Base-by-base conservation (phyloP, 2,329 filamentous ascomycete genomes). In the Fusarium sp. region DNA sequence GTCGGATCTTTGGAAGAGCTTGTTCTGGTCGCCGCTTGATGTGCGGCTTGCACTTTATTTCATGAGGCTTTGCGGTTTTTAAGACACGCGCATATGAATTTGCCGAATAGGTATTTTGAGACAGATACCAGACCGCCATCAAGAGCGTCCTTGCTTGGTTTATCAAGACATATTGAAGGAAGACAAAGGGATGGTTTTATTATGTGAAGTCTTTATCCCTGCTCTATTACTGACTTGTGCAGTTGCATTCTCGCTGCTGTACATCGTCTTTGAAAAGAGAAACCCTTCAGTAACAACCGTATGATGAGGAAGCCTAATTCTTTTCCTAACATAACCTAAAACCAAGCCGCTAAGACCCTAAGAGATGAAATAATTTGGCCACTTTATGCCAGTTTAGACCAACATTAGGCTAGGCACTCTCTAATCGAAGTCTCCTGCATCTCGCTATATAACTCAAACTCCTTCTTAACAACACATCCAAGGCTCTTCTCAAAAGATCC, bases 361-460 rank as follows among this genome's bases (percentile, higher is more conserved):
- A n/a, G 10, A n/a, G 34, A 37, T n/a, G 10, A 37, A 37, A n/a
- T 12, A 37, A 1, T 37, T 0, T n/a, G 6, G 4, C 10, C 34
- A n/a, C 34, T 12, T 37, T 37, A 34, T 18, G 16, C 5, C 1
- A 34, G 0, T 34, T 34, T n/a, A 37, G 18, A 37, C 18, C 18
- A 37, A n/a, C 18, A 12, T 37, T n/a, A 37, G 27, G 11, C 18
- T 13, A 58, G 3, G 3, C 61, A 65, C 18, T 22, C 45, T 25
- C 34, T 49, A 16, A 60, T 47, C 8, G 62, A 65, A 41, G 24
- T 14, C 29, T 52, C 25, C 12, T 65, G 61, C 32, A 65, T 65
- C 12, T 32, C 62, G 7, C 18, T 12, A 22, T 65, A 65, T n/a
- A 65, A 9, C 9, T 65, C 46, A 34, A 65, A 59, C 14, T 65